These are phyloP conservation scores for Leccinum disarticulatum DNA, from an alignment of 768 basidiomycete species.

Conservation along the genomic window DNA sequence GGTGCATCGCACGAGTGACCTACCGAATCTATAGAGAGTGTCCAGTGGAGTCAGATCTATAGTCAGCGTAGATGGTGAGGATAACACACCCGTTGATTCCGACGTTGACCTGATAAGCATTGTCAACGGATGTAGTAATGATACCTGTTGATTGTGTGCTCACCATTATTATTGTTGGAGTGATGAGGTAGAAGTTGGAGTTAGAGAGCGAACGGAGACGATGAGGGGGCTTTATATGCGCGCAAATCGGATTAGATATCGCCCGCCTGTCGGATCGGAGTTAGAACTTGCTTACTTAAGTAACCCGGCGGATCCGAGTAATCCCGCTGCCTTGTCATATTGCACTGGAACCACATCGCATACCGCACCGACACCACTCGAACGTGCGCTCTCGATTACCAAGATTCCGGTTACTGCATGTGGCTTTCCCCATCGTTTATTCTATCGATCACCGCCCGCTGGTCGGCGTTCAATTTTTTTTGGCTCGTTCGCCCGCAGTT, in stretches of 20 bases:
- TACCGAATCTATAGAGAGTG: constrained; percentile 63
- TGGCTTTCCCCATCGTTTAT: constrained; percentile 1
- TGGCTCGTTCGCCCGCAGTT: background rate
- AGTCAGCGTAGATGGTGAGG: constrained; percentile 1
- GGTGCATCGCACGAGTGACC: constrained; percentile 25
- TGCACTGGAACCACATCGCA: constrained; percentile 5
- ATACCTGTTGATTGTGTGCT: background rate
- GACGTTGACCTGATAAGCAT: constrained; percentile 62
- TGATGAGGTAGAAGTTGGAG: constrained; percentile 7
- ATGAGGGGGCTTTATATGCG: constrained; percentile 28
- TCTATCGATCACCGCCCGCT: background rate
- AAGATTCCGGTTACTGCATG: no score
- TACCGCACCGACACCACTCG: background rate
- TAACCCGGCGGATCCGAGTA: constrained; percentile 9
- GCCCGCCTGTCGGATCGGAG: constrained; percentile 26
- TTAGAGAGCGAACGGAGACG: background rate
- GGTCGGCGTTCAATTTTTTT: background rate
- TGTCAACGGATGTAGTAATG: constrained; percentile 4
- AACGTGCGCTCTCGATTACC: constrained; percentile 10
- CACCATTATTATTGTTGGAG: constrained; percentile 26
- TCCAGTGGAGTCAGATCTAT: constrained; percentile 14
- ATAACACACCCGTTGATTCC: constrained; percentile 89
- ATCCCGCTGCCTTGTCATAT: background rate
- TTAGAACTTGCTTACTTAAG: constrained; percentile 11
- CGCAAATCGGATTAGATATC: background rate